Evolutionary conservation across 352 stramenopile genomes (phyloP).

Genomic region (Phytopythium ostracodes): DNA sequence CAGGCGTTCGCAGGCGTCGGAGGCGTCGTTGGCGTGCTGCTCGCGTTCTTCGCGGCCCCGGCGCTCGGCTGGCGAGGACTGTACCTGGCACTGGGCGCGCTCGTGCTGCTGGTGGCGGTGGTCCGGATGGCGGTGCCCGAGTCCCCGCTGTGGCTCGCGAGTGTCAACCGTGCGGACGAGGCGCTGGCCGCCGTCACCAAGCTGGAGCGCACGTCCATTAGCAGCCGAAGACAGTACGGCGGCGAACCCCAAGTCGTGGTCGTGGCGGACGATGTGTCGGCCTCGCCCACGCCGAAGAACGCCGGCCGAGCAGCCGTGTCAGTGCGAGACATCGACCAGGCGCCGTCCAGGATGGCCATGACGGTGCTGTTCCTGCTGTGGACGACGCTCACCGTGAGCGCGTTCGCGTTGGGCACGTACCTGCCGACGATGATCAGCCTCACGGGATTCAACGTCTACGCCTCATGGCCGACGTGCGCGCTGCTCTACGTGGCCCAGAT

Average conservation of each 20-base stretch:
- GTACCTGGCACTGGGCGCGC: conserved; percentile 17
- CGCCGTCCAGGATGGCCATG: neutral
- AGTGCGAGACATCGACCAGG: conserved; percentile 1
- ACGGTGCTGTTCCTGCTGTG: conserved; percentile 25
- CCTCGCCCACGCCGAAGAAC: neutral
- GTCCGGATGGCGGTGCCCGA: conserved; percentile 26
- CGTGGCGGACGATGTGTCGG: neutral
- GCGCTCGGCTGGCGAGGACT: conserved; percentile 28
- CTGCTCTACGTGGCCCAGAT: conserved; percentile 19
- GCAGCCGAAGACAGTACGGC: conserved; percentile 7
- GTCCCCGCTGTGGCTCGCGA: conserved; percentile 41
- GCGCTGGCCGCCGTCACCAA: conserved; percentile 22
- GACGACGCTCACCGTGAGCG: conserved; percentile 25
- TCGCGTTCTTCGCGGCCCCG: conserved; percentile 25
- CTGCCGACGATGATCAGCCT: conserved; percentile 27
- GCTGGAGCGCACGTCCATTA: conserved; percentile 17
- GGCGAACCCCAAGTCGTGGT: conserved; percentile 12
- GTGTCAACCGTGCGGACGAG: conserved; percentile 24
- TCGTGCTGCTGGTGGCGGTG: conserved; percentile 23
- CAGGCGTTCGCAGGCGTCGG: conserved; percentile 37
- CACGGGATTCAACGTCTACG: conserved; percentile 30
- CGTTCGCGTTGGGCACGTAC: conserved; percentile 28
- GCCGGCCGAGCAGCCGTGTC: conserved; percentile 2
- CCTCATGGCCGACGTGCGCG: conserved; percentile 16
- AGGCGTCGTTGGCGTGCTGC: conserved; percentile 22